Evolutionary conservation across 192 early-diverging fungal species (phyloP).

Genomic region (Coemansia sp.): DNA sequence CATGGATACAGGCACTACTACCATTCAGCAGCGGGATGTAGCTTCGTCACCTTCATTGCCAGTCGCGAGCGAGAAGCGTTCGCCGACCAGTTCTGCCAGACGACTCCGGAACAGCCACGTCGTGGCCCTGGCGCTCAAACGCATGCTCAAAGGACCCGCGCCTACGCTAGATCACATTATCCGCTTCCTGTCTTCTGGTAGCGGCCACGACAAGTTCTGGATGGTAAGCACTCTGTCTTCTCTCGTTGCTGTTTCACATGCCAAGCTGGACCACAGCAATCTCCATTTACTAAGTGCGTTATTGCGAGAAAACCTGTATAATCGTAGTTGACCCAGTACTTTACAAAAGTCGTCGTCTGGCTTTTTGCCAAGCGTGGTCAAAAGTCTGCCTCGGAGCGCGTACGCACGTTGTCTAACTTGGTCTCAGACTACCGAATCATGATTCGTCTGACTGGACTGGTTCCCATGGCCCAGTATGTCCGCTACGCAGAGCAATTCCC

Average conservation of each 20-base stretch:
- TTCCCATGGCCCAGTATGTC: constrained; percentile 89
- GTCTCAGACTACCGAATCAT: constrained; percentile 91
- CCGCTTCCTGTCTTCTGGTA: constrained; percentile 52
- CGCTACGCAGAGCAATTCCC: constrained; percentile 75
- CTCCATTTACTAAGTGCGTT: not conserved
- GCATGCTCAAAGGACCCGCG: constrained; percentile 57
- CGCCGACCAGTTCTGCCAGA: not conserved
- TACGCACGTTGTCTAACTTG: constrained; percentile 81
- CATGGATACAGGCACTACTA: not conserved
- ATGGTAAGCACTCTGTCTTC: constrained; percentile 48
- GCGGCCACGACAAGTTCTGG: constrained; percentile 73
- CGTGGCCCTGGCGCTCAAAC: constrained; percentile 44
- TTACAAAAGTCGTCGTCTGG: constrained; percentile 89
- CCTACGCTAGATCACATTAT: constrained; percentile 70
- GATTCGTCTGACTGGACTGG: constrained; percentile 79
- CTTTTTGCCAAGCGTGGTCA: constrained; percentile 61
- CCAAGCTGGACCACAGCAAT: not conserved
- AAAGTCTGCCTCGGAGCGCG: constrained; percentile 66
- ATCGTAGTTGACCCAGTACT: constrained; percentile 84
- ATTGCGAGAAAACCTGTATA: not conserved
- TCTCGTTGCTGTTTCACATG: constrained; percentile 9
- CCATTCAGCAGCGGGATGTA: constrained; percentile 8
- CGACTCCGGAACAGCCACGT: constrained; percentile 38
- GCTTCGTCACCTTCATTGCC: not conserved
- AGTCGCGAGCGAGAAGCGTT: not conserved